Base-by-base conservation (phyloP, 345 rosid species). In the Capsella bursapastoris region DNA sequence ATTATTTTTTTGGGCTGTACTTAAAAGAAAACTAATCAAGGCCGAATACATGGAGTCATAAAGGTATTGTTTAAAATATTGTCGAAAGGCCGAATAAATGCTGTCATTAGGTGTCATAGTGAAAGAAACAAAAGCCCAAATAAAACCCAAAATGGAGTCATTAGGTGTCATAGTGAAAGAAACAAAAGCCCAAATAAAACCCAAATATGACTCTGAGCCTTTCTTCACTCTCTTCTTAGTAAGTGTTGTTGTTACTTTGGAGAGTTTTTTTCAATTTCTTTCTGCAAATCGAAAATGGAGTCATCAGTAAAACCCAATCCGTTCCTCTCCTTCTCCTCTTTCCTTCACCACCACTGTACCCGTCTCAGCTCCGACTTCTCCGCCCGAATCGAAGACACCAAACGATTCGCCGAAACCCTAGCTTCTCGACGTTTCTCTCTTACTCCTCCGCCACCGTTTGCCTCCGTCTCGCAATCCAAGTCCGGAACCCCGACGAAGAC, bases 401-500 rank as follows among this genome's bases (percentile, higher is more conserved):
- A 76, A 75, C 80, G 87, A 0, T 72, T 80, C 64, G 86, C 87
- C 70, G 78, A 80, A 49, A 50, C 64, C 79, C 74, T 88, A 22
- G 58, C 84, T 28, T 45, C 62, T 29, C 79, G 72, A 62, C 75
- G 88, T 9, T 73, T 69, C 31, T 85, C 82, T 8, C 60, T 65
- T 64, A 55, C 80, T 12, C 62, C 65, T 1, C 86, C 86, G 6
- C 84, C 48, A 14, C 50, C 80, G 3, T 91, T 93, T 74, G 94
- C 96, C 13, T 88, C 92, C 18, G 52, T 89, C 29, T 82, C 92
- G 7, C 94, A 85, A 57, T 77, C 91, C 41, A 87, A 86, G 53
- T 59, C 62, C 25, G 68, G 32, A 22, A 64, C 88, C 10, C 41
- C 84, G 3, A 38, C 51, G 3, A 34, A 6, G 37, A 14, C 81